Conservation (phyloP, 306 rosid genomes). For the Cercis canadensis region DNA sequence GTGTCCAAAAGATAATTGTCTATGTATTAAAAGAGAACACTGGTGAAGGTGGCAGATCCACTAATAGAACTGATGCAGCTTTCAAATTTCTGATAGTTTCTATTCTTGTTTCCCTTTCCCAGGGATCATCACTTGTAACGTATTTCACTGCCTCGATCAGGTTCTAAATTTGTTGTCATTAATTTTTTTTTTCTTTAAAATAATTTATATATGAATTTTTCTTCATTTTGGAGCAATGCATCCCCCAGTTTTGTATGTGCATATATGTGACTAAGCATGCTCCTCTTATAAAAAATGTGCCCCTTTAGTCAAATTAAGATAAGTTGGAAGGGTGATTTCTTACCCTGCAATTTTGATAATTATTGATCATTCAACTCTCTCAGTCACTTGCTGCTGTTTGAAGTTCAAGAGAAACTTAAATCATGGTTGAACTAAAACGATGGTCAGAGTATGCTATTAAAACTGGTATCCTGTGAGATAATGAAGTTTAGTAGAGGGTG, state of each 20-base stretch:
- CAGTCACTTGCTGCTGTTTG: conserved; percentile 16
- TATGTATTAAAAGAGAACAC: not conserved
- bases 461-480: conserved; percentile 2
- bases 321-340: conserved; percentile 5
- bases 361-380: not conserved
- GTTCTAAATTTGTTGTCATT: conserved; percentile 52
- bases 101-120: conserved; percentile 45
- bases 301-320: not conserved
- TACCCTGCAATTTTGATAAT: not conserved
- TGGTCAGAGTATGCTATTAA: conserved; percentile 11
- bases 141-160: conserved; percentile 72
- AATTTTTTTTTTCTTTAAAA: not conserved
- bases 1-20: not conserved
- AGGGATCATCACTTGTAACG: conserved; percentile 61
- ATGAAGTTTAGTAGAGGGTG: not conserved
- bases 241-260: not conserved
- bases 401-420: conserved; percentile 2
- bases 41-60: not conserved
- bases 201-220: conserved; percentile 2
- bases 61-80: conserved; percentile 13
- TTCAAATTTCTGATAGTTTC: conserved; percentile 39
- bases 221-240: conserved; percentile 25
- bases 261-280: not conserved
- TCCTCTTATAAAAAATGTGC: not conserved
- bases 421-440: conserved; percentile 9